A percentile compares a stretch with the other conserved stretches of the same genome.
Evolutionary conservation across 352 stramenopile species (phyloP).

Genomic region (Globisporangium iwayamae): DNA sequence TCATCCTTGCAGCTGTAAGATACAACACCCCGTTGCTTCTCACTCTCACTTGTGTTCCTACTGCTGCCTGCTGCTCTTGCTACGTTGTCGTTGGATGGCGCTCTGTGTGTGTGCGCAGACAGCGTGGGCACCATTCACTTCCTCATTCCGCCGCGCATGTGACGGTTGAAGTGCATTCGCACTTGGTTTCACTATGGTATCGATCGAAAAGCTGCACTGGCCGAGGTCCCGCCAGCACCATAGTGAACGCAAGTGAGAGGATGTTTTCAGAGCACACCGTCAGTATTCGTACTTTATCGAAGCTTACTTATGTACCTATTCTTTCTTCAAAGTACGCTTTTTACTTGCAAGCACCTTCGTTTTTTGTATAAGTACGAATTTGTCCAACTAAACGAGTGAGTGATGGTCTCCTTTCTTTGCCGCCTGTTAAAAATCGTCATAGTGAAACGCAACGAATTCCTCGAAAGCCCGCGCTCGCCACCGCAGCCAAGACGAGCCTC

Average conservation of each 20-base stretch:
- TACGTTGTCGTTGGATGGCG: not conserved
- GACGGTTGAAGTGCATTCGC: not conserved
- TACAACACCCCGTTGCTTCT: not conserved
- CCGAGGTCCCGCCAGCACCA: too few relatives aligned
- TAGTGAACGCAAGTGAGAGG: too few relatives aligned
- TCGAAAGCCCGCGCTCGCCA: too few relatives aligned
- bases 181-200: too few relatives aligned
- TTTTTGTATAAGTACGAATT: not conserved
- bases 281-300: not conserved
- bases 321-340: not conserved
- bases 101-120: not conserved
- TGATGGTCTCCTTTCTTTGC: not conserved
- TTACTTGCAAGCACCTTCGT: not conserved
- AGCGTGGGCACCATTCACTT: too few relatives aligned
- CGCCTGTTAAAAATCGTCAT: too few relatives aligned
- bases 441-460: too few relatives aligned
- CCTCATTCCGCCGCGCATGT: not conserved
- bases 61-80: not conserved
- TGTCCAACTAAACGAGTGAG: not conserved
- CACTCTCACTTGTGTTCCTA: not conserved
- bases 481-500: too few relatives aligned
- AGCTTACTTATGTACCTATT: not conserved
- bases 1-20: conserved; percentile 30
- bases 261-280: too few relatives aligned
- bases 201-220: too few relatives aligned